Conservation (phyloP, 306 rosid species). For the Citrullus colocynthis region DNA sequence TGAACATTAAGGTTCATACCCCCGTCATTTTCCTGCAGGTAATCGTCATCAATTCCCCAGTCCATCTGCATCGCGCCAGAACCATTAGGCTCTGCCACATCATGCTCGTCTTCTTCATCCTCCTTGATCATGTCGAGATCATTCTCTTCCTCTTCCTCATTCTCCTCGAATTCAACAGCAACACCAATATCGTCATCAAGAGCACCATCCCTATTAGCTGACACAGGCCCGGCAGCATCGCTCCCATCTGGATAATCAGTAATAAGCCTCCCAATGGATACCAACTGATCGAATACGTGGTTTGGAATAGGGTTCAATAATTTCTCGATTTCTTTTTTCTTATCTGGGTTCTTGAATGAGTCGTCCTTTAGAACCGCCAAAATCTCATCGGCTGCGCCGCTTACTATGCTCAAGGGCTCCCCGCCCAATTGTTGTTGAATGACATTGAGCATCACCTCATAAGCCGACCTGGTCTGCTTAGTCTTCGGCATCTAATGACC, state of each 20-base stretch:
- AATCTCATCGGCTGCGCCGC: constrained; percentile 77
- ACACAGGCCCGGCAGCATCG: constrained; percentile 33
- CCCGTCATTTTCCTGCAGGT: constrained; percentile 64
- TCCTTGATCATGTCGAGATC: constrained; percentile 84
- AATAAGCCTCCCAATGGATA: constrained; percentile 58
- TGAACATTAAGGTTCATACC: constrained; percentile 77
- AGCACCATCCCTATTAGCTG: constrained; percentile 44
- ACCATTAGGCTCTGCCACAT: constrained; percentile 38
- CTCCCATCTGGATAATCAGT: constrained; percentile 67
- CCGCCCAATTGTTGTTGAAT: constrained; percentile 82
- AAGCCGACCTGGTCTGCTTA: constrained; percentile 75
- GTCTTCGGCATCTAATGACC: constrained; percentile 78
- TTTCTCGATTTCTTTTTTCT: constrained; percentile 83
- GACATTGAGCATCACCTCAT: constrained; percentile 80
- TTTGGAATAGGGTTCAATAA: constrained; percentile 41
- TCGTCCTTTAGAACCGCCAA: constrained; percentile 62
- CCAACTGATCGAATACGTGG: constrained; percentile 48
- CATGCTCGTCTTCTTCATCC: constrained; percentile 77
- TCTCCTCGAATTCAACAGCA: constrained; percentile 85
- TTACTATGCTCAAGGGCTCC: constrained; percentile 58
- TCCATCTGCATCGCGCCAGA: constrained; percentile 79
- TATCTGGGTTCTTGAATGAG: constrained; percentile 34
- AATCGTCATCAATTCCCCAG: constrained; percentile 76
- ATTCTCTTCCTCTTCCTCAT: constrained; percentile 83
- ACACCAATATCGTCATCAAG: constrained; percentile 87